Conservation (phyloP, 305 asterid genomes). For the Fraxinus dipetala region DNA sequence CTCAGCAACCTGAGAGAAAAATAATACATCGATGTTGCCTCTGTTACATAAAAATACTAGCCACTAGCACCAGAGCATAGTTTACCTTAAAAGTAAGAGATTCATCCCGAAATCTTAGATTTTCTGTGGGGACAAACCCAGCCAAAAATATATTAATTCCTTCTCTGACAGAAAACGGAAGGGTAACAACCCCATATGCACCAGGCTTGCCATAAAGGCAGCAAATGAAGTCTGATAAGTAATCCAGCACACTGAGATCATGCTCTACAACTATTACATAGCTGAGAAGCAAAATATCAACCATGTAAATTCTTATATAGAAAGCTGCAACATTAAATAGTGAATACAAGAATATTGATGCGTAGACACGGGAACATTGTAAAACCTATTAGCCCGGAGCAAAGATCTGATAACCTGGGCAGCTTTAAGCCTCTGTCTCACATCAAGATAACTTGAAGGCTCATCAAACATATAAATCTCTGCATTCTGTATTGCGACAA, state of each 20-base stretch:
- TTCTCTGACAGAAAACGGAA: conserved; percentile 97
- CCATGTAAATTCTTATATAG: conserved; percentile 7
- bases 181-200: conserved; percentile 95
- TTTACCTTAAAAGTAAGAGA: conserved; percentile 86
- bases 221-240: conserved; percentile 95
- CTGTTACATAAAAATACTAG: neutral
- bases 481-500: conserved; percentile 87
- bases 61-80: neutral
- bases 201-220: conserved; percentile 98
- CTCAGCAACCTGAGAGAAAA: conserved; percentile 70
- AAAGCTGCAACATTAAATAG: conserved; percentile 2
- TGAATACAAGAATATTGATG: neutral
- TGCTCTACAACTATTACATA: conserved; percentile 98
- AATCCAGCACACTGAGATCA: conserved; percentile 95
- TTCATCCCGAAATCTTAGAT: conserved; percentile 88
- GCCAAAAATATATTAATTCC: conserved; percentile 94
- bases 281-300: conserved; percentile 41
- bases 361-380: neutral
- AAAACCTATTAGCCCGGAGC: conserved; percentile 83
- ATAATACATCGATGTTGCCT: conserved; percentile 12
- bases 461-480: conserved; percentile 99
- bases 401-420: conserved; percentile 90
- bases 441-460: conserved; percentile 99
- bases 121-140: conserved; percentile 98
- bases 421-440: conserved; percentile 95